phyloP scores from a whole-genome alignment of 257 asterid species.

The Eucommia ulmoides region DNA sequence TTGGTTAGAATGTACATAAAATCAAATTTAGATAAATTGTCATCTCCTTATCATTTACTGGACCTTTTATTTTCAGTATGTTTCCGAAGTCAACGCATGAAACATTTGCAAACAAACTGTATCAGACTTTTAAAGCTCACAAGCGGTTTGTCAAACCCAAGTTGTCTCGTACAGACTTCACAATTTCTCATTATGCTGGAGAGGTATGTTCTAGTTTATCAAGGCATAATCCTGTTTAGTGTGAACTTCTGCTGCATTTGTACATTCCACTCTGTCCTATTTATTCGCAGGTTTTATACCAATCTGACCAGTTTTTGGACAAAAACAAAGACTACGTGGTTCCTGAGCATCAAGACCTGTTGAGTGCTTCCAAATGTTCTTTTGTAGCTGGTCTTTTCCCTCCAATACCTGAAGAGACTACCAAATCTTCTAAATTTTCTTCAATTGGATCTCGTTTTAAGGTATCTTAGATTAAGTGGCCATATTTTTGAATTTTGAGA shows the following conservation, averaged over 20 bases:
- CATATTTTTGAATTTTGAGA: background rate
- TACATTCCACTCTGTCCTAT: constrained; percentile 14
- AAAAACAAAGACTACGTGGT: constrained; percentile 97
- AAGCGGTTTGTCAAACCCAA: constrained; percentile 96
- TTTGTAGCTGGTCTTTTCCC: constrained; percentile 99
- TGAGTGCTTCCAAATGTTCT: constrained; percentile 71
- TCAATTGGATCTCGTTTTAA: constrained; percentile 97
- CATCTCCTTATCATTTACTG: constrained; percentile 11
- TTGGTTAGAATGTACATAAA: too few species aligned
- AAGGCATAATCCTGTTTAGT: constrained; percentile 1
- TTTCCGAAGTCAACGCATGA: constrained; percentile 97
- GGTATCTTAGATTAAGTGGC: constrained; percentile 33
- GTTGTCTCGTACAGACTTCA: constrained; percentile 90
- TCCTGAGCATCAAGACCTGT: constrained; percentile 91
- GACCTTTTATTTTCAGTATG: constrained; percentile 58
- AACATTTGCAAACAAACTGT: constrained; percentile 90
- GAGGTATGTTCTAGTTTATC: constrained; percentile 46
- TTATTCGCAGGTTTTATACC: constrained; percentile 75
- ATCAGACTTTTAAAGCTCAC: constrained; percentile 79
- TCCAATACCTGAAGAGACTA: constrained; percentile 59
- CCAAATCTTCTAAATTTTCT: constrained; percentile 91
- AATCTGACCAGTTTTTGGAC: constrained; percentile 91
- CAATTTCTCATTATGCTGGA: constrained; percentile 88
- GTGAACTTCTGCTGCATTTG: background rate
- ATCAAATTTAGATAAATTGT: too few species aligned